phyloP scores from a whole-genome alignment of 169 alveolate genomes.

The Eimeria zaria region DNA sequence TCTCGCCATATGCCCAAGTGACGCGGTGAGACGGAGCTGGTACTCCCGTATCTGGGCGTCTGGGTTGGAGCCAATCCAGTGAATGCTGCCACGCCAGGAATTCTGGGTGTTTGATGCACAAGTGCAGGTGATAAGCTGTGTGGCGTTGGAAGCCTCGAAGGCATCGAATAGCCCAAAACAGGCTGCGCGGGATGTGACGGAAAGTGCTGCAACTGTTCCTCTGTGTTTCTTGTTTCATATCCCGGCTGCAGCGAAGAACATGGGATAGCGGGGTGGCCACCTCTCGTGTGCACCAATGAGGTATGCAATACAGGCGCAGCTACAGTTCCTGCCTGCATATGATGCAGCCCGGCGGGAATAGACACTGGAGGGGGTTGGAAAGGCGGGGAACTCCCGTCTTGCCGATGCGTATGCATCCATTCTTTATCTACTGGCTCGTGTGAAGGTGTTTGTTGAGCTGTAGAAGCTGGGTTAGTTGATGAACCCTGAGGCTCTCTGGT shows the following conservation, averaged over 20 bases:
- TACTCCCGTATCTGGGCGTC: background rate
- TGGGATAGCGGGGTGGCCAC: background rate
- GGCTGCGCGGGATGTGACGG: background rate
- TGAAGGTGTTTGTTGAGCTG: background rate
- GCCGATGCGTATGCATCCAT: background rate
- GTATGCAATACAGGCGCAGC: background rate
- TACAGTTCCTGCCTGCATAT: background rate
- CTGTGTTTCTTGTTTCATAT: background rate
- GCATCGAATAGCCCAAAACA: background rate
- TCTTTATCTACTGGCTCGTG: background rate
- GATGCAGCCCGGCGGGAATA: background rate
- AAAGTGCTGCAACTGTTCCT: background rate
- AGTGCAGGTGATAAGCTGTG: background rate
- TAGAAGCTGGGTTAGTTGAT: background rate
- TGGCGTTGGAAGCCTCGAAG: background rate
- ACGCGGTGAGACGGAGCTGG: background rate
- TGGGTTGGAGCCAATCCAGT: background rate
- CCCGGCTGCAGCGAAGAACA: background rate
- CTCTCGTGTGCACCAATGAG: background rate
- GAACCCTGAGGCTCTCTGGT: background rate
- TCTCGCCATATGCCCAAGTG: background rate
- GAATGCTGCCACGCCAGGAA: background rate
- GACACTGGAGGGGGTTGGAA: background rate
- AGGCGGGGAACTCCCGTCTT: background rate
- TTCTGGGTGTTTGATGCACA: background rate